These are phyloP conservation scores for Adansonia gregorii DNA, from an alignment of 441 rosid species.

Conservation along the genomic window DNA sequence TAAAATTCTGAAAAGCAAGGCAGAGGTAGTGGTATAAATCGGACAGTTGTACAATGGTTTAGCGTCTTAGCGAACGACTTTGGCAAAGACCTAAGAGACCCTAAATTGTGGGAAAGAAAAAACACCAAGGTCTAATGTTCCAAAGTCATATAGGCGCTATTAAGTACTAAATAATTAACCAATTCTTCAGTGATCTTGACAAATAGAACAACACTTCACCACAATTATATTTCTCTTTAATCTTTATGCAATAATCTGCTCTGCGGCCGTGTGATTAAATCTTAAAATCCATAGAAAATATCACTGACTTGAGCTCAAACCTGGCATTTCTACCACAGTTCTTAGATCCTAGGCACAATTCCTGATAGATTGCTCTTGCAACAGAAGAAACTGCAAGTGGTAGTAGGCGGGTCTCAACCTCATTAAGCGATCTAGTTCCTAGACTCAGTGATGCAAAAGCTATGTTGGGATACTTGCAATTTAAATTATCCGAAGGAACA, in stretches of 20 bases:
- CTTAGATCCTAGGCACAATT: not conserved
- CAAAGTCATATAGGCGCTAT: not conserved
- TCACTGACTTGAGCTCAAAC: not conserved
- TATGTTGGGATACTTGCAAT: not conserved
- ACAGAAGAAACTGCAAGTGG: not conserved
- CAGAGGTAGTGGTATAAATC: not conserved
- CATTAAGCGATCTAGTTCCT: not conserved
- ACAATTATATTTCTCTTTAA: conserved; percentile 1
- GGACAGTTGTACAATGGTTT: not conserved
- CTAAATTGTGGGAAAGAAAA: not conserved
- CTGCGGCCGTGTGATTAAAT: not conserved
- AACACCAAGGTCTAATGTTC: not conserved
- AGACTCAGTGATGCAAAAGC: not conserved
- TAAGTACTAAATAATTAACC: not conserved
- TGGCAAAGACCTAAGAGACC: not conserved
- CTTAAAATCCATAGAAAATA: not conserved
- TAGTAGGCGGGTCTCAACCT: not conserved
- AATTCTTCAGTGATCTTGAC: conserved; percentile 39
- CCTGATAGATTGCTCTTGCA: not conserved
- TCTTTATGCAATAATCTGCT: not conserved
- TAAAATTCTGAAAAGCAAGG: not conserved
- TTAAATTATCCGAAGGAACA: not conserved
- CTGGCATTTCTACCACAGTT: not conserved
- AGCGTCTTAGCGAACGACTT: conserved; percentile 11
- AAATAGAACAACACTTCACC: not conserved